A percentile compares a stretch with the other conserved stretches of the same genome.
phyloP scores from a whole-genome alignment of 805 yeast genomes.

The Metschnikowia continentalis region DNA sequence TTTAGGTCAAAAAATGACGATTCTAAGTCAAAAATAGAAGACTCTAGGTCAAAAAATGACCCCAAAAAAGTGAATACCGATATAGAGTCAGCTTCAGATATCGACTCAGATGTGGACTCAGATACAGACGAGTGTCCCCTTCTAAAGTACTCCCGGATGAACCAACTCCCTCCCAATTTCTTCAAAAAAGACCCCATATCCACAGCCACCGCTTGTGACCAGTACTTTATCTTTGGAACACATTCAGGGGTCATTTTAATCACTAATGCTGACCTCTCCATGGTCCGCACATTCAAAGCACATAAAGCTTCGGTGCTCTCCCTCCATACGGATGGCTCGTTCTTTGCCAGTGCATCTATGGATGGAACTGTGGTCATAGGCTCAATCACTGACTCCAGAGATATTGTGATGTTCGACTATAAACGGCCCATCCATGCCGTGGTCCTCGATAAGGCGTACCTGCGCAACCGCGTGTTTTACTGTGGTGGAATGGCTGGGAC shows the following conservation, averaged over 20 bases:
- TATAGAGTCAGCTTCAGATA: neutral
- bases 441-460: conserved; percentile 69
- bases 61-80: neutral
- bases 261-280: conserved; percentile 52
- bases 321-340: conserved; percentile 65
- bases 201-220: conserved; percentile 55
- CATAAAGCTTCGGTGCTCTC: conserved; percentile 82
- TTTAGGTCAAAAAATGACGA: too few species aligned
- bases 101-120: conserved; percentile 4
- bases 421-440: conserved; percentile 87
- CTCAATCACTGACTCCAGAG: conserved; percentile 55
- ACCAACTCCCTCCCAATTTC: conserved; percentile 63
- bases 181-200: conserved; percentile 78
- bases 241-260: conserved; percentile 82
- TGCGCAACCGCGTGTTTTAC: conserved; percentile 57
- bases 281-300: conserved; percentile 71
- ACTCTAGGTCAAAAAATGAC: too few species aligned
- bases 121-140: conserved; percentile 45
- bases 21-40: too few species aligned
- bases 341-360: conserved; percentile 83
- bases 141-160: conserved; percentile 69
- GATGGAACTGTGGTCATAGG: conserved; percentile 92
- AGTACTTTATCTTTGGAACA: conserved; percentile 75
- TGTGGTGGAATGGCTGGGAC: conserved; percentile 92
- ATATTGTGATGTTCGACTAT: conserved; percentile 72